Evolutionary conservation across 306 rosid genomes (phyloP).

Genomic region (Coriaria nepalensis): DNA sequence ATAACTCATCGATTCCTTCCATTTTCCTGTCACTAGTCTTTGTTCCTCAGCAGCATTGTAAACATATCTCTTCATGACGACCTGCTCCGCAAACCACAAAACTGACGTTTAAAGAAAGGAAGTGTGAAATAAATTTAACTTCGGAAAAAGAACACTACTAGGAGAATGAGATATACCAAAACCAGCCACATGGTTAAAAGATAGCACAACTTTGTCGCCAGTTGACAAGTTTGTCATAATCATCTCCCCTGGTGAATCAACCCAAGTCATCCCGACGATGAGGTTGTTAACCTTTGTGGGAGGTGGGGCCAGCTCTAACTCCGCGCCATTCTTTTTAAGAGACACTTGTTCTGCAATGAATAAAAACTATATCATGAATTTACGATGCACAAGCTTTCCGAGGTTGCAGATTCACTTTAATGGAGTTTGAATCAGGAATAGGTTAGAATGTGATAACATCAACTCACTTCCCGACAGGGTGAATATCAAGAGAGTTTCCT

Average conservation of each 20-base stretch:
- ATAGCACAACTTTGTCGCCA: conserved; percentile 76
- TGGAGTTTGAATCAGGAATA: too few relatives aligned
- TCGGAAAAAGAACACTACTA: too few relatives aligned
- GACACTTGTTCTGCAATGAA: conserved; percentile 57
- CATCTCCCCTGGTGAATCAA: conserved; percentile 93
- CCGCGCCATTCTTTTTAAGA: conserved; percentile 66
- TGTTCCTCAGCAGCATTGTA: conserved; percentile 74
- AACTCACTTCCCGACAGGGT: conserved; percentile 89
- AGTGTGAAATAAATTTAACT: too few relatives aligned
- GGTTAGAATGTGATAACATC: too few relatives aligned
- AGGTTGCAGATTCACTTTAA: too few relatives aligned
- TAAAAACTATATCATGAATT: too few relatives aligned
- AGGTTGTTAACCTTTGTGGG: conserved; percentile 88
- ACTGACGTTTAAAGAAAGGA: too few relatives aligned
- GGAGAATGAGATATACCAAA: conserved; percentile 41
- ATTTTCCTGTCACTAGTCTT: conserved; percentile 71
- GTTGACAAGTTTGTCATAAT: conserved; percentile 69
- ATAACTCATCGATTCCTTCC: conserved; percentile 64
- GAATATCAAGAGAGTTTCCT: conserved; percentile 72
- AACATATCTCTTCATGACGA: conserved; percentile 88
- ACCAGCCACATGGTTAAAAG: conserved; percentile 93
- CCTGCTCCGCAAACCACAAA: conserved; percentile 42
- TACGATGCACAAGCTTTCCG: too few relatives aligned
- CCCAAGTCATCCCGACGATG: conserved; percentile 91
- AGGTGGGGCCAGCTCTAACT: conserved; percentile 83